Base-by-base conservation (phyloP, 2,329 filamentous ascomycete species). In the Didymella segeticola region DNA sequence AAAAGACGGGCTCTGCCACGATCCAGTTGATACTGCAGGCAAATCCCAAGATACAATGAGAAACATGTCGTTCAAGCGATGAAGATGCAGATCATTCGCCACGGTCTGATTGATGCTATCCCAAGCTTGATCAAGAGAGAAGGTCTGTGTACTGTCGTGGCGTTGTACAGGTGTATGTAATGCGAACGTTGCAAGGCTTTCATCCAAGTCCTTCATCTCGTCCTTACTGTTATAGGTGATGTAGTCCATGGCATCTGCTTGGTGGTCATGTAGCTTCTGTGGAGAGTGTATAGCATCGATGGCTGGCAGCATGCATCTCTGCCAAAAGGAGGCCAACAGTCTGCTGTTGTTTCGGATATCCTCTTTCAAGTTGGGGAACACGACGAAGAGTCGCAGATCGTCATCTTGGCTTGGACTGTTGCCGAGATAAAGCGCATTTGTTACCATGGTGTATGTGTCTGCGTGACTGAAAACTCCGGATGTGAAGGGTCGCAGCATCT, bases 11-110 rank as follows among this genome's bases (percentile, higher is more conserved):
- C 14, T 45, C 25, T 48, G 43, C 51, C 51, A 53, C 8, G 27
- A 23, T 6, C 45, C 43, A 12, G 31, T 15, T 5, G 51, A 48
- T 7, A 48, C 37, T 2, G 43, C 33, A 29, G 51, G 45, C 8
- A 45, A 31, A 29, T 53, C 51, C 51, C 51, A 53, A 5, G 43
- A 48, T 7, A 53, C 39, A 5, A 53, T 39, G 3, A 53, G 43
- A 4, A 53, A 53, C 39, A 43, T 48, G 17, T 48, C 52, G 1
- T 27, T 39, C 38, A 58, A 30, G 1, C 22, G 9, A 10, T 31
- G 33, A 1, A 55, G 29, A 9, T 42, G 42, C 9, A 19, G 17
- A 10, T 55, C 42, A 22, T 42, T 42, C 2, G 23, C 19, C 11
- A 41, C 26, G 6, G 46, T 46, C 3, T 47, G 51, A 22, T 43